Percentiles rank a stretch among this genome's conserved stretches.
Evolutionary conservation across 371 early-diverging fungal species (phyloP).

Genomic region (Mucor saturninus): DNA sequence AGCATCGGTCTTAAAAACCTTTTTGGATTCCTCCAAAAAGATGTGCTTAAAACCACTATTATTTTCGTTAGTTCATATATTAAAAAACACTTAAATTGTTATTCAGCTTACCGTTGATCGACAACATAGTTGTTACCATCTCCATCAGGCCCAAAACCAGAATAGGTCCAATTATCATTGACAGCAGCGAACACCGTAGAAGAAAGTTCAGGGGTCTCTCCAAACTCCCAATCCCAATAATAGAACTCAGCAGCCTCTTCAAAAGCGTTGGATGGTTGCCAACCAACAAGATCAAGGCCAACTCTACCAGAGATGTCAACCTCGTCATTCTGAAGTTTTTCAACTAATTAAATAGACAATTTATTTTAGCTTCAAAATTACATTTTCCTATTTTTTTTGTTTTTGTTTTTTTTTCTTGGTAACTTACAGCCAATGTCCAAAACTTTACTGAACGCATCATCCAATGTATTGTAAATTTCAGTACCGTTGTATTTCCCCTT

Average conservation of each 20-base stretch:
- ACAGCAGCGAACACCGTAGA: constrained; percentile 31
- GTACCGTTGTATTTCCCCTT: constrained; percentile 37
- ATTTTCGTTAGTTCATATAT: not conserved
- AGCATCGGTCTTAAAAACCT: constrained; percentile 26
- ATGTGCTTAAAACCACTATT: constrained; percentile 51
- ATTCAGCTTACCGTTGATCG: constrained; percentile 40
- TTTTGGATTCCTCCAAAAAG: constrained; percentile 41
- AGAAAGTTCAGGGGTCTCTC: constrained; percentile 45
- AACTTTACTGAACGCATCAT: constrained; percentile 18
- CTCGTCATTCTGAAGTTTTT: constrained; percentile 32
- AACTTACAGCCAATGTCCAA: not conserved
- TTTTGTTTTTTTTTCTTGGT: not conserved
- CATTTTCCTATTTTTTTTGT: not conserved
- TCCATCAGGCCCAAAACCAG: constrained; percentile 43
- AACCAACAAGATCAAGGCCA: constrained; percentile 41
- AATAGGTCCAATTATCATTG: constrained; percentile 40
- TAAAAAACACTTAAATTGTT: not conserved
- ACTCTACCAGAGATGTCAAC: constrained; percentile 47
- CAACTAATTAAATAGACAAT: constrained; percentile 15
- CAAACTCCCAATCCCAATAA: constrained; percentile 49
- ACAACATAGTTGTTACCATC: constrained; percentile 46
- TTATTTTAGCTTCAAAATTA: no score
- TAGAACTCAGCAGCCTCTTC: constrained; percentile 53
- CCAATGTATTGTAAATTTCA: constrained; percentile 22
- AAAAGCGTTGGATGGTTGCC: constrained; percentile 34